Evolutionary conservation across 306 rosid species (phyloP).

Genomic region (Dalbergia cultrata): DNA sequence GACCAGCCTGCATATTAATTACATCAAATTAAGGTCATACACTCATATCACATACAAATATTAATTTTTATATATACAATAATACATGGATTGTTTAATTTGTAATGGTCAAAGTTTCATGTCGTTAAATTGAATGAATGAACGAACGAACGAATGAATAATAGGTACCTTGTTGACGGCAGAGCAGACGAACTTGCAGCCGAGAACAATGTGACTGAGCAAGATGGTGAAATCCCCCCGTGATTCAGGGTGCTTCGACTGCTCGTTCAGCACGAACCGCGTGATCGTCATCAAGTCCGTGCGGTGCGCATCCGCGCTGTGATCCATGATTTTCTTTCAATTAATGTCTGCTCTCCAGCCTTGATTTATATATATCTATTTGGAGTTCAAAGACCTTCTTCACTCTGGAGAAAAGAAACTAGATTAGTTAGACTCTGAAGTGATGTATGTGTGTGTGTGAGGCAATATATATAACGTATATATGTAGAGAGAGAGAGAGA

Average conservation of each 20-base stretch:
- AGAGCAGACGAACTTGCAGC: conserved; percentile 95
- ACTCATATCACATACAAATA: no score
- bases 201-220: conserved; percentile 96
- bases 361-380: no score
- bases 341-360: no score
- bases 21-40: neutral
- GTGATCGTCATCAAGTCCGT: conserved; percentile 98
- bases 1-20: conserved; percentile 76
- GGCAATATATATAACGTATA: no score
- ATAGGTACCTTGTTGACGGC: conserved; percentile 79
- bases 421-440: neutral
- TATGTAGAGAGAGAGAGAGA: no score
- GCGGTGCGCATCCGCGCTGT: conserved; percentile 83
- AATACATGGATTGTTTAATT: no score
- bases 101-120: no score
- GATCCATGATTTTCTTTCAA: conserved; percentile 62
- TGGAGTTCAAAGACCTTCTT: no score
- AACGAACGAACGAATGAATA: no score
- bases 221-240: conserved; percentile 96
- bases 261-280: conserved; percentile 89
- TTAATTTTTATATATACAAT: no score
- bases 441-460: neutral
- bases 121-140: no score
- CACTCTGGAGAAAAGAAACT: neutral
- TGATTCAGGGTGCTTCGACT: conserved; percentile 81